Evolutionary conservation across 768 basidiomycete genomes (phyloP).

Genomic region (Lactarius hengduanensis): DNA sequence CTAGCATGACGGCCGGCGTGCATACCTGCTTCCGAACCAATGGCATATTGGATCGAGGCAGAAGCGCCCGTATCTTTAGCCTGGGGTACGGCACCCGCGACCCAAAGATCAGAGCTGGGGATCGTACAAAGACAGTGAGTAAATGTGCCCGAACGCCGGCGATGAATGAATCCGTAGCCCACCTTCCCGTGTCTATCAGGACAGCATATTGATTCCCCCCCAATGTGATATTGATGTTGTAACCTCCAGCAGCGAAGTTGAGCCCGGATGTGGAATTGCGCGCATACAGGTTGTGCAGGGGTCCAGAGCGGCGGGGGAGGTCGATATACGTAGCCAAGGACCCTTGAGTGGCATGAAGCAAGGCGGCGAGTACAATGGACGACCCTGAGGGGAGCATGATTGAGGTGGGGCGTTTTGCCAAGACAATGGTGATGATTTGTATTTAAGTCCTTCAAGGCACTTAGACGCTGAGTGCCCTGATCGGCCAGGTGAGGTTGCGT

Average conservation of each 20-base stretch:
- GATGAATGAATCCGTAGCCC: neutral
- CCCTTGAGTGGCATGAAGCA: neutral
- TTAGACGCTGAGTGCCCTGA: neutral
- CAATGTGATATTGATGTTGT: constrained; percentile 39
- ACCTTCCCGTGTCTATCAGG: constrained; percentile 50
- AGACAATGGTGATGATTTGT: neutral
- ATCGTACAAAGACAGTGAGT: neutral
- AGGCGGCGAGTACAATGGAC: constrained; percentile 6
- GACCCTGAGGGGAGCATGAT: constrained; percentile 11
- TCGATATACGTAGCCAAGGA: constrained; percentile 9
- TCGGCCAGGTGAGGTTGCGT: neutral
- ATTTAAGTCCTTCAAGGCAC: neutral
- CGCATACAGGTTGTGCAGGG: neutral
- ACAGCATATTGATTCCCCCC: constrained; percentile 36
- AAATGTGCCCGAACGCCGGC: neutral
- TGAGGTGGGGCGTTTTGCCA: neutral
- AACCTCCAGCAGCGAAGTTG: neutral
- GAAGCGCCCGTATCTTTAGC: constrained; percentile 41
- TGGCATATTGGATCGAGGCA: constrained; percentile 51
- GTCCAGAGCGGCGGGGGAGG: constrained; percentile 1
- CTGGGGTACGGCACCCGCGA: constrained; percentile 45
- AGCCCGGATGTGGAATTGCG: constrained; percentile 10
- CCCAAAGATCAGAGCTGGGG: constrained; percentile 62
- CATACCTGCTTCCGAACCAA: constrained; percentile 42
- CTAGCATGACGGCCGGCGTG: too few relatives aligned